Evolutionary conservation across 345 rosid genomes (phyloP), one percentile per base, ranked within the genome.

Genomic region (Abelmoschus esculentus): DNA sequence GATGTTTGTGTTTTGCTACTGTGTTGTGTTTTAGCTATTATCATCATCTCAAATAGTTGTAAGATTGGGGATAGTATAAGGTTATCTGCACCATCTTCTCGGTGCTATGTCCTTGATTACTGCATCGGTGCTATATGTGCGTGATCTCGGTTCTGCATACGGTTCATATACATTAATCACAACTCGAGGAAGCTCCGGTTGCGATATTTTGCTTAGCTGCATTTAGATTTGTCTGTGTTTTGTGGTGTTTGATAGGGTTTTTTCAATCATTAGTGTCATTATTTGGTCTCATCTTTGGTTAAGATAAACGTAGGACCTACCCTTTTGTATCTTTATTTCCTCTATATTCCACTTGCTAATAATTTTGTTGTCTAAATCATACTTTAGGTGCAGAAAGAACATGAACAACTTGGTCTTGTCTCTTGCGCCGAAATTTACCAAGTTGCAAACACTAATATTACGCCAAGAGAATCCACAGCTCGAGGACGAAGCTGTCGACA

Each of bases 391-490:
- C 81, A 87, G 83, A 71, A 87, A 80, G 67, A 86, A 77, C 80
- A 91, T 95, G 99, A 91, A 88, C 85, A 78, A 79, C 75, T 79
- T 95, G 79, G 96, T 91, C 69, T 80, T 95, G 2, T 86, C 89
- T 77, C 88, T 91, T 71, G 89, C 85, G 68, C 98, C 92, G 4
- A 95, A 90, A 79, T 79, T 95, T 62, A 82, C 87, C 4, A 91
- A 84, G 75, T 75, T 95, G 70, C 89, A 91, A 67, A 81, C 87
- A 55, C 77, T 95, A 58, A 72, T 80, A 31, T 84, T 95, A 73
- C 85, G 99, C 15, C 98, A 95, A 80, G 99, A 90, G 80, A 85
- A 85, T 42, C 90, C 98, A 3, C 98, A 95, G 66, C 96, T 95
- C 3, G 87, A 87, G 80, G 96, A 95, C 73, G 76, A 72, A 72